Percentiles rank a stretch among this genome's conserved stretches.
These are phyloP conservation scores for Colletotrichum sp. DNA, from an alignment of 2,329 filamentous ascomycete species.

Conservation along the genomic window DNA sequence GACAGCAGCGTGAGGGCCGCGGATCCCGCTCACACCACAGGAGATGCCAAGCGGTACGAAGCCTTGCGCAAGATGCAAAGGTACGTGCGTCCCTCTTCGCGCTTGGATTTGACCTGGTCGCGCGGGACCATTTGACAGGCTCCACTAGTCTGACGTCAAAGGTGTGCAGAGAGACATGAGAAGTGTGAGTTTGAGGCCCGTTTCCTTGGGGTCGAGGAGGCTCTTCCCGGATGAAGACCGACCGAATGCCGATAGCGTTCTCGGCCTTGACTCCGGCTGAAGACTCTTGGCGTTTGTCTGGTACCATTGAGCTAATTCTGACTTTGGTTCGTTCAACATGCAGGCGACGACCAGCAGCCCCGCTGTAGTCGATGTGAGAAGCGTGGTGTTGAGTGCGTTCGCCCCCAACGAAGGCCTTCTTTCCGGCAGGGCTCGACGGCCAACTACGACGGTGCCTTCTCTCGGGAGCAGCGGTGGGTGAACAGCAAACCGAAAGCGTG, in stretches of 20 bases:
- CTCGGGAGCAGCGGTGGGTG: slow-evolving; percentile 41
- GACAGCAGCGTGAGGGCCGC: background rate
- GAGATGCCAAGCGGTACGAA: slow-evolving; percentile 27
- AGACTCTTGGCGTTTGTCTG: fast-evolving
- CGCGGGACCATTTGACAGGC: background rate
- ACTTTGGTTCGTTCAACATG: background rate
- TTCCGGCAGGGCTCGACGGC: slow-evolving; percentile 39
- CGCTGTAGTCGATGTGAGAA: slow-evolving; percentile 37
- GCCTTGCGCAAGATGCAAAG: slow-evolving; percentile 28
- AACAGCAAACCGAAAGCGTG: slow-evolving; percentile 38
- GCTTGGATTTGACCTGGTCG: background rate
- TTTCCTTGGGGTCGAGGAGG: background rate
- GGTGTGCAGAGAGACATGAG: slow-evolving; percentile 26
- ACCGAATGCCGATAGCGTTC: background rate
- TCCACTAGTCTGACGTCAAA: background rate
- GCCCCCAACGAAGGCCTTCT: slow-evolving; percentile 38
- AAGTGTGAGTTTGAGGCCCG: slow-evolving; percentile 24
- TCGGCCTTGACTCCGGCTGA: background rate
- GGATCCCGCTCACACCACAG: background rate
- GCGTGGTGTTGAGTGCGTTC: slow-evolving; percentile 37
- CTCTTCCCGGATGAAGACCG: background rate
- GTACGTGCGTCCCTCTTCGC: slow-evolving; percentile 12
- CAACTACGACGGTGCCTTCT: slow-evolving; percentile 26
- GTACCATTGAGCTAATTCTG: background rate
- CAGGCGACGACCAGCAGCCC: slow-evolving; percentile 43